Evolutionary conservation across 768 basidiomycete species (phyloP).

Genomic region (Russula emetica): DNA sequence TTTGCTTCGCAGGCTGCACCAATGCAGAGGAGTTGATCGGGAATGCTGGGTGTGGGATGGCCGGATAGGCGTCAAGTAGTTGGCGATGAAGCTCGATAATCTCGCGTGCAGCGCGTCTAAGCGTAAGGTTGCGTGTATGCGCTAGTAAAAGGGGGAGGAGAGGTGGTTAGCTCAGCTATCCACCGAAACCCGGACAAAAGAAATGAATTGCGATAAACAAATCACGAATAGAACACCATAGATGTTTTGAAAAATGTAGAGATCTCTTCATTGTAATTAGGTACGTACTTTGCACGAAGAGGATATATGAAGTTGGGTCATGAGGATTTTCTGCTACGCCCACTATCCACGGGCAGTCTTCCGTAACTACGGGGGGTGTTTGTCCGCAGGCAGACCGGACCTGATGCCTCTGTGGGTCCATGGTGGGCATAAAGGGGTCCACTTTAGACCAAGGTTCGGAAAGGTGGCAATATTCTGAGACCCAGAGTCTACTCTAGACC

Average conservation of each 20-base stretch:
- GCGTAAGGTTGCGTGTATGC: conserved; percentile 85
- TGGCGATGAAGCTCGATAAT: conserved; percentile 75
- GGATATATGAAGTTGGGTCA: conserved; percentile 50
- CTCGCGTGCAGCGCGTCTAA: conserved; percentile 71
- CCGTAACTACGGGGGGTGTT: conserved; percentile 58
- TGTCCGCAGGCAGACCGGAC: conserved; percentile 36
- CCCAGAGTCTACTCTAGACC: conserved; percentile 33
- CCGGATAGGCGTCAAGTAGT: conserved; percentile 62
- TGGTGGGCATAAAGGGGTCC: conserved; percentile 30
- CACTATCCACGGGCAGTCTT: conserved; percentile 83
- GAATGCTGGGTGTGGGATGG: conserved; percentile 52
- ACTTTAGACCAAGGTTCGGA: conserved; percentile 38
- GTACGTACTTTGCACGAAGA: conserved; percentile 85
- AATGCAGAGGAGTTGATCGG: conserved; percentile 56
- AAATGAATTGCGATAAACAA: neutral
- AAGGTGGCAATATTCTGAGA: conserved; percentile 42
- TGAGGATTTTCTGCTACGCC: conserved; percentile 82
- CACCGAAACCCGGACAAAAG: neutral
- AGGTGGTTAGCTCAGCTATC: conserved; percentile 13
- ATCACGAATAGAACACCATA: neutral
- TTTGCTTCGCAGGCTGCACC: conserved; percentile 59
- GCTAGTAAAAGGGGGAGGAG: conserved; percentile 43
- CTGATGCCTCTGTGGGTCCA: conserved; percentile 24
- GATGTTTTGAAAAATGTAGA: neutral
- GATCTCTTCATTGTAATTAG: neutral